Evolutionary conservation across 148 eudicot species (phyloP), one percentile per base, ranked within the genome.

Genomic region (Bassia scoparia): DNA sequence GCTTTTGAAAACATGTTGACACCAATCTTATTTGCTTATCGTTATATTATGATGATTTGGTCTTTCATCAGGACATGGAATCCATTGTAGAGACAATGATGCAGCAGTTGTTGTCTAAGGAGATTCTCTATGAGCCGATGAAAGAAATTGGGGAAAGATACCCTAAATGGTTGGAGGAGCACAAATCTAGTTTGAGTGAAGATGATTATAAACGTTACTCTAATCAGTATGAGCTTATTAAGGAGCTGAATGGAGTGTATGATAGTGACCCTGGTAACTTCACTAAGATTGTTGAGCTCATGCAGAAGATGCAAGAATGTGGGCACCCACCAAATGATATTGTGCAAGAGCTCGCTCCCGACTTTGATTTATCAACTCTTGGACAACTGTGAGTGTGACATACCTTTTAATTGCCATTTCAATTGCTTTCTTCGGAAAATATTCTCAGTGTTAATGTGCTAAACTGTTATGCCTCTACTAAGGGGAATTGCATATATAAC

Each of bases 241-340:
- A 74, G 65, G 96, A 92, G 71, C 82, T 95, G n/a, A 90, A 82
- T 81, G 81, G 69, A 81, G 90, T 88, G 24, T 95, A 95, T 72
- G 99, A 95, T 82, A 82, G 83, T 37, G 93, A 92, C 74, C 94
- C 99, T 43, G 75, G 76, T 34, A 95, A 95, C 86, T 95, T 95
- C 81, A 86, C 86, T 85, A 95, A 89, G 83, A 92, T 95, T 70
- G 90, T 95, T 59, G 97, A 92, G 81, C 93, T 95, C 50, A 92
- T 95, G 99, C 99, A 95, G 86, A 95, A 87, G 78, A 95, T 95
- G 97, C 99, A 95, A 83, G 99, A 95, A 75, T 95, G 99, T 76
- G 99, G 99, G 34, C 97, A 92, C 75, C 99, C 97, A 2, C 99
- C 99, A 15, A 89, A 82, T 80, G 99, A 95, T 70, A 95, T 95